These are phyloP conservation scores for Aspergillus aculeatus DNA, from an alignment of 2,329 filamentous ascomycete genomes.

Conservation along the genomic window DNA sequence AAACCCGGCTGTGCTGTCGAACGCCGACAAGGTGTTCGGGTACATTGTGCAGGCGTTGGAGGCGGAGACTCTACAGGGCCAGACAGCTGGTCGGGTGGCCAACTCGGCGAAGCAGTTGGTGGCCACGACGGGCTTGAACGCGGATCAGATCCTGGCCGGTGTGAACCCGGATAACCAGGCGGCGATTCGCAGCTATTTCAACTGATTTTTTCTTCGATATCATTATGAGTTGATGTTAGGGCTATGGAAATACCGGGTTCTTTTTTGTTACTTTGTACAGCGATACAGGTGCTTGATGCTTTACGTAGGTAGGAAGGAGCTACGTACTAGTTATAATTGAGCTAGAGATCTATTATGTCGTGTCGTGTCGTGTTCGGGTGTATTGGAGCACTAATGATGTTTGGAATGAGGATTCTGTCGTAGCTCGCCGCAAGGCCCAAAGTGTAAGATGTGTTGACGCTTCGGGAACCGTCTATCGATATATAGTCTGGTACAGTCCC, in stretches of 20 bases:
- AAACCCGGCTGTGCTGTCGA: constrained; percentile 75
- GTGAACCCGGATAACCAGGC: constrained; percentile 79
- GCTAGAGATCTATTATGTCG: background rate
- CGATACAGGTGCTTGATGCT: constrained; percentile 3
- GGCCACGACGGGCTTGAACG: constrained; percentile 69
- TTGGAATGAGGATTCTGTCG: too few species aligned
- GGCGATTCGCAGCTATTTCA: constrained; percentile 75
- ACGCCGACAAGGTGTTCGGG: constrained; percentile 78
- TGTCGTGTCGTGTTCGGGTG: background rate
- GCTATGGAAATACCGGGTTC: background rate
- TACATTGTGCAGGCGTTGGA: constrained; percentile 86
- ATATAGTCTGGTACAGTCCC: background rate
- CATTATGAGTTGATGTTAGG: constrained; percentile 6
- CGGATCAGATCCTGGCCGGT: constrained; percentile 70
- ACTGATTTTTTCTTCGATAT: constrained; percentile 26
- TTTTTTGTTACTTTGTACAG: constrained; percentile 7
- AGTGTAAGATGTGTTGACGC: too few species aligned
- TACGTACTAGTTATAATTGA: constrained; percentile 1
- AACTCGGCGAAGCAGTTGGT: constrained; percentile 75
- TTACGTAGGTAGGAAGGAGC: background rate
- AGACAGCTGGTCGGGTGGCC: constrained; percentile 75
- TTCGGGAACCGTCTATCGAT: too few species aligned
- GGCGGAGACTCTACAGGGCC: constrained; percentile 82
- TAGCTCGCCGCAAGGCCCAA: too few species aligned
- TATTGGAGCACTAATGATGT: background rate